Evolutionary conservation across 306 rosid species (phyloP).

Genomic region (Prosopis cineraria): DNA sequence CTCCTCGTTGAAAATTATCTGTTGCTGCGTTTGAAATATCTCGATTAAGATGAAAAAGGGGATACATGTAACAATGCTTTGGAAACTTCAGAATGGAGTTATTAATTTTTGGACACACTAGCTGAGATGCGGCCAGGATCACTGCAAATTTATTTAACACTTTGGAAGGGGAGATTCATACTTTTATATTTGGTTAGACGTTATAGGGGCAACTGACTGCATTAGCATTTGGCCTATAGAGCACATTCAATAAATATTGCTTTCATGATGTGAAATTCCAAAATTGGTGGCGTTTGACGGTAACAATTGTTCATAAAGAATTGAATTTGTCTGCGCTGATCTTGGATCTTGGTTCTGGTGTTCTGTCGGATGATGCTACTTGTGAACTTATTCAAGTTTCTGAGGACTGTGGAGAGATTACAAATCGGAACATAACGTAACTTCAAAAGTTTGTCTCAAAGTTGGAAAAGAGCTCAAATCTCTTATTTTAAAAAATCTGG

Average conservation of each 20-base stretch:
- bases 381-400: background rate
- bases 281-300: background rate
- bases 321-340: background rate
- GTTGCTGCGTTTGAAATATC: background rate
- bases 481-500: background rate
- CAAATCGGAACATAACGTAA: background rate
- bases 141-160: background rate
- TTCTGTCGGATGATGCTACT: background rate
- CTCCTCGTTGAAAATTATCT: background rate
- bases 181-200: background rate
- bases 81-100: too few relatives aligned
- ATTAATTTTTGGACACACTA: background rate
- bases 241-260: background rate
- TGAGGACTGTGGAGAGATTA: background rate
- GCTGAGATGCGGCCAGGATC: background rate
- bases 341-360: background rate
- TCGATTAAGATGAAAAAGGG: background rate
- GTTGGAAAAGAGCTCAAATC: background rate
- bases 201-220: background rate
- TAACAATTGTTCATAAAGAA: background rate
- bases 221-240: background rate
- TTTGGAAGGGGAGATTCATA: background rate
- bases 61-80: background rate
- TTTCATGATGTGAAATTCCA: background rate
- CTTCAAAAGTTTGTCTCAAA: background rate